Evolutionary conservation across 495 filamentous ascomycete genomes (phyloP).

Genomic region (Hypoxylon lienhwacheense): DNA sequence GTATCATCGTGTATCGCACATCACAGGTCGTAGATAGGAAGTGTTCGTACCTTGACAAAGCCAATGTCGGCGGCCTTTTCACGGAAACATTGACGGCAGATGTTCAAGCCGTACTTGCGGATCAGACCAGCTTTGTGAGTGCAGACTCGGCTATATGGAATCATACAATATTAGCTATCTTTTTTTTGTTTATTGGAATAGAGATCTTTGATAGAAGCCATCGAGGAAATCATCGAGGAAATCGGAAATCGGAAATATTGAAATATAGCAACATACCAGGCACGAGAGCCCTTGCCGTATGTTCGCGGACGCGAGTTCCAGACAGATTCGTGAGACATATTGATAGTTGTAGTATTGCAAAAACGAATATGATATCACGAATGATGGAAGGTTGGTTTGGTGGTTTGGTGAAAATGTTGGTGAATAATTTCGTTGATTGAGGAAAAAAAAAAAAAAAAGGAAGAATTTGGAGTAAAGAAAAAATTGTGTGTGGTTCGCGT

Average conservation of each 20-base stretch:
- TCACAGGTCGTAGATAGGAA: neutral
- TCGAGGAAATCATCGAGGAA: neutral
- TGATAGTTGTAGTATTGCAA: constrained; percentile 45
- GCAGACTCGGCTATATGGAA: constrained; percentile 82
- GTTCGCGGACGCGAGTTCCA: constrained; percentile 97
- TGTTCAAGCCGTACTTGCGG: constrained; percentile 98
- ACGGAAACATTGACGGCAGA: constrained; percentile 99
- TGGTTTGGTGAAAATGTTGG: constrained; percentile 22
- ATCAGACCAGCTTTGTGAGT: constrained; percentile 92
- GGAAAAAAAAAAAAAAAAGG: too few species aligned
- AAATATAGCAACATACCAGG: constrained; percentile 88
- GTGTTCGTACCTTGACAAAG: constrained; percentile 83
- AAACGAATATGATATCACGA: constrained; percentile 21
- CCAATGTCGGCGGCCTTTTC: constrained; percentile 96
- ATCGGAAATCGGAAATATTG: too few species aligned
- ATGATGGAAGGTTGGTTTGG: constrained; percentile 20
- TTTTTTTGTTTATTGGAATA: too few species aligned
- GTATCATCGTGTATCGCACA: too few species aligned
- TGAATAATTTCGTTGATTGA: too few species aligned
- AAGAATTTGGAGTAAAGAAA: constrained; percentile 20
- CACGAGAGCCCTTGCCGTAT: constrained; percentile 92
- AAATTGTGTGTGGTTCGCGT: constrained; percentile 33
- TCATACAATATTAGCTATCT: constrained; percentile 22
- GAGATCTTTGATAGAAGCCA: neutral
- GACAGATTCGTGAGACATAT: constrained; percentile 98